These are phyloP conservation scores for Eragrostis tef DNA, from an alignment of 202 grass and related monocot species.

Conservation along the genomic window DNA sequence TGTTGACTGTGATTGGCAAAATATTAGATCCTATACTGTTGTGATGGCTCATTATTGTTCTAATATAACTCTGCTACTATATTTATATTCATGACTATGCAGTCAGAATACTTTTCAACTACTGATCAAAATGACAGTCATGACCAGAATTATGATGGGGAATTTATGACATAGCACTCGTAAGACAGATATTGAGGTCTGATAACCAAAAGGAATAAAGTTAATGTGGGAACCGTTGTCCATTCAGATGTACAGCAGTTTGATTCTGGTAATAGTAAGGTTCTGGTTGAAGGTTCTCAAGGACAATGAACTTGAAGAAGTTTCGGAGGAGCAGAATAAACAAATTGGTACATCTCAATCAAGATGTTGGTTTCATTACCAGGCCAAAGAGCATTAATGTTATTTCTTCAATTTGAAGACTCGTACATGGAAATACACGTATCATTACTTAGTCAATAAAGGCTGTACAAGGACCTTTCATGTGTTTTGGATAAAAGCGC, in stretches of 20 bases:
- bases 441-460: not conserved
- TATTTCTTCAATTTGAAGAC: not conserved
- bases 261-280: too few relatives aligned
- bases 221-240: not conserved
- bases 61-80: too few relatives aligned
- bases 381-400: not conserved
- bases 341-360: not conserved
- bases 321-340: slow-evolving; percentile 15
- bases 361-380: not conserved
- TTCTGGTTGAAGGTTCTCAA: not conserved
- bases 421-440: not conserved
- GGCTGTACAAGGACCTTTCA: slow-evolving; percentile 6
- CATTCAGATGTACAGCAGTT: not conserved
- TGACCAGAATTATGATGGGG: not conserved
- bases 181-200: not conserved
- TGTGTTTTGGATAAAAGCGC: not conserved
- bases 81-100: not conserved
- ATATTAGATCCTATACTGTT: too few relatives aligned
- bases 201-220: not conserved
- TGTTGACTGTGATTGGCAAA: too few relatives aligned
- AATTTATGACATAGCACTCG: not conserved
- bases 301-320: not conserved
- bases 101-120: not conserved
- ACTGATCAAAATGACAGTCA: not conserved
- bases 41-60: too few relatives aligned